Percentiles rank a stretch among this genome's conserved stretches.
Evolutionary conservation across 2,329 filamentous ascomycete genomes (phyloP).

Genomic region (Phoma sp.): DNA sequence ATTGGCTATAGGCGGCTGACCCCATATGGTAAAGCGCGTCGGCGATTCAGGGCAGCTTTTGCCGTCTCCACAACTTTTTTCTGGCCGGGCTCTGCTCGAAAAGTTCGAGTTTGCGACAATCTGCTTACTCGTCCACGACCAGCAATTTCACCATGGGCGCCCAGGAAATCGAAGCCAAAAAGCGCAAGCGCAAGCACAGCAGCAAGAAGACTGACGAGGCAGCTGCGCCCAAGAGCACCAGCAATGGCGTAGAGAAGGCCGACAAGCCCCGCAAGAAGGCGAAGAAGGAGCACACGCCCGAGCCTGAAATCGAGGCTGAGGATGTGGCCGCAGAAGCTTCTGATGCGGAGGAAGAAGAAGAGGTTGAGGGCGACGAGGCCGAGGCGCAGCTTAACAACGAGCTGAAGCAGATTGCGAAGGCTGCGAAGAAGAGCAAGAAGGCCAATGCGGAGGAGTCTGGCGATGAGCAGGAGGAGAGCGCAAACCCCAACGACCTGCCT

Average conservation of each 20-base stretch:
- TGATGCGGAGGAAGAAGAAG: slow-evolving; percentile 33
- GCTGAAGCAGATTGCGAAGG: slow-evolving; percentile 39
- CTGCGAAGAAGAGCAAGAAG: slow-evolving; percentile 36
- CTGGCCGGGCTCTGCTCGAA: slow-evolving; percentile 19
- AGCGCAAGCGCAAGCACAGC: slow-evolving; percentile 57
- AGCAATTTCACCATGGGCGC: slow-evolving; percentile 41
- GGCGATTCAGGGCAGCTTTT: slow-evolving; percentile 9
- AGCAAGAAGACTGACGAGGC: slow-evolving; percentile 41
- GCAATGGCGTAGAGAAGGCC: slow-evolving; percentile 39
- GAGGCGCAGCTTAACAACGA: slow-evolving; percentile 44
- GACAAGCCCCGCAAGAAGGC: slow-evolving; percentile 50
- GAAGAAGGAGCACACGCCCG: slow-evolving; percentile 47
- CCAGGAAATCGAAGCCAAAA: slow-evolving; percentile 50
- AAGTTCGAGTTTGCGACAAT: slow-evolving; percentile 23
- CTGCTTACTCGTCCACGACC: slow-evolving; percentile 3
- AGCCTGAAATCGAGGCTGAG: slow-evolving; percentile 34
- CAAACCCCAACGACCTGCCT: slow-evolving; percentile 57
- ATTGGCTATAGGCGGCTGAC: not conserved
- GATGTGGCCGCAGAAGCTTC: slow-evolving; percentile 30
- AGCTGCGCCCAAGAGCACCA: slow-evolving; percentile 35
- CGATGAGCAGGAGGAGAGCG: slow-evolving; percentile 31
- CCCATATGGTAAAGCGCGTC: slow-evolving; percentile 6
- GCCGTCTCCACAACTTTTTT: slow-evolving; percentile 34
- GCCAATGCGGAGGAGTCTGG: slow-evolving; percentile 37
- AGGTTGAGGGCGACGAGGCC: slow-evolving; percentile 36